Conservation (phyloP, 202 grass and related monocot genomes). For the Musa balbisiana region DNA sequence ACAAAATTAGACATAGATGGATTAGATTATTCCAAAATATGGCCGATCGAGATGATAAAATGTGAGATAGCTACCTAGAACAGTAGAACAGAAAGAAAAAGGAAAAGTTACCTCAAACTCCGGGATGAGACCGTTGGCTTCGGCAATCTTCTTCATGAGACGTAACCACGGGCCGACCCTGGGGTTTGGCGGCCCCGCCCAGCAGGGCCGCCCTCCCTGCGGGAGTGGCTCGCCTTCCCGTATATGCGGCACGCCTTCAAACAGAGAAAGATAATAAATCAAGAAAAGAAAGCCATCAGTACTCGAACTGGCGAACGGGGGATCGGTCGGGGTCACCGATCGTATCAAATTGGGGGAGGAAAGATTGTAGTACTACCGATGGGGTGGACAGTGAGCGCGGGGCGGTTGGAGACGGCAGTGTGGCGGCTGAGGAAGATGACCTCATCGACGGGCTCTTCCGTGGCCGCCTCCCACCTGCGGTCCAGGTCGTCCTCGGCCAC, state of each 20-base stretch:
- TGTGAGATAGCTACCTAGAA: not conserved
- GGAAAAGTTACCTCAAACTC: slow-evolving; percentile 63
- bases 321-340: not conserved
- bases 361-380: slow-evolving; percentile 38
- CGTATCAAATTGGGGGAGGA: not conserved
- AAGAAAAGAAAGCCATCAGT: not conserved
- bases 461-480: slow-evolving; percentile 57
- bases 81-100: not conserved
- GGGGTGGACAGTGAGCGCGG: slow-evolving; percentile 81
- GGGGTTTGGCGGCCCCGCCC: slow-evolving; percentile 68
- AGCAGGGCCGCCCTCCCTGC: slow-evolving; percentile 72
- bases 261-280: not conserved
- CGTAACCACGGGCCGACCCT: slow-evolving; percentile 77
- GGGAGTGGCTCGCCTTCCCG: slow-evolving; percentile 64
- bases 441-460: slow-evolving; percentile 61
- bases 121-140: slow-evolving; percentile 59
- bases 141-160: slow-evolving; percentile 51
- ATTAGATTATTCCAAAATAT: too few species aligned
- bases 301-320: not conserved
- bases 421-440: slow-evolving; percentile 90
- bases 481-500: slow-evolving; percentile 70
- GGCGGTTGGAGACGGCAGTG: slow-evolving; percentile 68
- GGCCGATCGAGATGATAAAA: not conserved
- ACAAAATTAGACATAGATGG: too few species aligned
- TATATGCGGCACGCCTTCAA: slow-evolving; percentile 65